Base-by-base conservation (phyloP, 2,329 filamentous ascomycete species). In the Phyllosticta citriasiana region DNA sequence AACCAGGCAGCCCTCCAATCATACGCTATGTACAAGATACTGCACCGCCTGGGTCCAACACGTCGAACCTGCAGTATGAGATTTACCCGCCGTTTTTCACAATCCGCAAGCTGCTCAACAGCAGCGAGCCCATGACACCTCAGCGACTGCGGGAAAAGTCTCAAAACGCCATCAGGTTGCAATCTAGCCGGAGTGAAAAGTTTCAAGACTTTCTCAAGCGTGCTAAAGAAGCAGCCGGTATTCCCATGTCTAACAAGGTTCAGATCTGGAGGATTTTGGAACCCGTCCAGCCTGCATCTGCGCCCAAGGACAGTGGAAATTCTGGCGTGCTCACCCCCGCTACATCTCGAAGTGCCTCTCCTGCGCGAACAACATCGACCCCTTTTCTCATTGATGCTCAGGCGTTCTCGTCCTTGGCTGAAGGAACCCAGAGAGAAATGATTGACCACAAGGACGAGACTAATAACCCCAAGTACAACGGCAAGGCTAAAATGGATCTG, bases 31-130 rank as follows among this genome's bases (percentile, higher is more conserved):
- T 88, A 47, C 88, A 93, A 73, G 88, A 96, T 72, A 91, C 88
- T 30, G 82, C 85, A 7, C 78, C 80, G 1, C 81, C 83, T 51
- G 80, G 80, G 26, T 68, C 63, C 55, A 26, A 55, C 19, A 69
- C 76, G n/a, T 75, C 76, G 16, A 90, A 96, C 65, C 76, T 96
- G 55, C 79, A 88, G 67, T 96, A 88, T 72, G 94, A 97, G 74
- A 79, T 91, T 51, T 85, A 91, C 68, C 94, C 92, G 4, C 91
- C 90, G 0, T 80, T 96, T 53, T 89, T 97, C 72, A 90, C 86
- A 1, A 80, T 97, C 63, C 85, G 96, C 70, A 91, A 93, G 66
- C 79, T 97, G 1, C 87, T 86, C 71, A 80, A 79, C 66, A 72
- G 74, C 8, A 83, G 83, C 2, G 77, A 81, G 19, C 75, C 80